These are phyloP conservation scores for Elsinoe perseae DNA, from an alignment of 2,329 filamentous ascomycete genomes.

Conservation along the genomic window DNA sequence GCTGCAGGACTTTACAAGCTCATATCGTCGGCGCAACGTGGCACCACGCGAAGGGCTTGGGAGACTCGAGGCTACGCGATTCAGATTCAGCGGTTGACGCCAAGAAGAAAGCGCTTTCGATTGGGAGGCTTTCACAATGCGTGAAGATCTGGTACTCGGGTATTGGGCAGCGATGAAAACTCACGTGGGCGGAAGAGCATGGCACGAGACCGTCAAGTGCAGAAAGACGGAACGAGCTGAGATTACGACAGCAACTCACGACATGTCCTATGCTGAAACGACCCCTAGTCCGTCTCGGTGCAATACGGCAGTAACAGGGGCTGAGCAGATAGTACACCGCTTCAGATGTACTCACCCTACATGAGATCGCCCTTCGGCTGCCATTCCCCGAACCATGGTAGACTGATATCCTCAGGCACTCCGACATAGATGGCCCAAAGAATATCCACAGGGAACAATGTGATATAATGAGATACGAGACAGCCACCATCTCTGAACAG, in stretches of 20 bases:
- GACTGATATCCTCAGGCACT: background rate
- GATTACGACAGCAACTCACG: background rate
- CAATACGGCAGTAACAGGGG: background rate
- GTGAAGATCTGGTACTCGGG: background rate
- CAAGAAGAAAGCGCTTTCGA: background rate
- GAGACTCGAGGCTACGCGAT: constrained; percentile 74
- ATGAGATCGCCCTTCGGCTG: background rate
- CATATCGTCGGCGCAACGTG: constrained; percentile 85
- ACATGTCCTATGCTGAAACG: too few species aligned
- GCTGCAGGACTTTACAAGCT: constrained; percentile 94
- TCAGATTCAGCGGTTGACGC: constrained; percentile 56
- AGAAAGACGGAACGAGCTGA: background rate
- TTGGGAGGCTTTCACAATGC: background rate
- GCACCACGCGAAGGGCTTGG: constrained; percentile 90
- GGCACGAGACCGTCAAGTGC: background rate
- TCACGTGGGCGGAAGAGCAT: background rate
- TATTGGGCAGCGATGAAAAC: background rate
- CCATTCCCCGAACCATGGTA: background rate
- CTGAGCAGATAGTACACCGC: background rate
- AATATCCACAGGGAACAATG: background rate
- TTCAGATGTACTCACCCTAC: background rate
- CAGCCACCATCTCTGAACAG: background rate
- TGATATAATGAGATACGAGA: background rate
- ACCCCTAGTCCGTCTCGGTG: too few species aligned
- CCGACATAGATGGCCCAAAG: background rate